phyloP scores from a whole-genome alignment of 2,329 filamentous ascomycete species.

The Pezicula radicicola region DNA sequence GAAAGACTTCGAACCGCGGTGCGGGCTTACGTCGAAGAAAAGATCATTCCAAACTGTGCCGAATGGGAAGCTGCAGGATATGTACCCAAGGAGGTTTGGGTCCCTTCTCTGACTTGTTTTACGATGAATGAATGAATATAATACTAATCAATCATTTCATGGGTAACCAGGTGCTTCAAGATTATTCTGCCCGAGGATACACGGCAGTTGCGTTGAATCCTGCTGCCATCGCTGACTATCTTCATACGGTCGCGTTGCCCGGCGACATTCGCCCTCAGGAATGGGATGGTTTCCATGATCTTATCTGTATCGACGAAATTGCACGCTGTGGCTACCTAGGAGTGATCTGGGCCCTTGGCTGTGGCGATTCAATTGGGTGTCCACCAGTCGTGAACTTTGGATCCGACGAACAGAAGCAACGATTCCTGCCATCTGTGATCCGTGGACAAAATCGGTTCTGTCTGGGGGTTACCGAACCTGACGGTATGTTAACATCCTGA shows the following conservation, averaged over 20 bases:
- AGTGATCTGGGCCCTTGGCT: slow-evolving; percentile 90
- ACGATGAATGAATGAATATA: slow-evolving; percentile 48
- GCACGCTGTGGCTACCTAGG: slow-evolving; percentile 83
- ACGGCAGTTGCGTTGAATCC: slow-evolving; percentile 28
- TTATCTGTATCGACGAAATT: slow-evolving; percentile 89
- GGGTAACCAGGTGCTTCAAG: slow-evolving; percentile 85
- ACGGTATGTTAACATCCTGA: slow-evolving; percentile 33
- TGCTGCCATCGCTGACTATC: background rate
- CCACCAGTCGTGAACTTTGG: slow-evolving; percentile 90
- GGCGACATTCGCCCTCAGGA: slow-evolving; percentile 60
- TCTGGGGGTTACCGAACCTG: slow-evolving; percentile 90
- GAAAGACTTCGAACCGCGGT: slow-evolving; percentile 83
- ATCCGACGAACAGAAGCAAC: slow-evolving; percentile 75
- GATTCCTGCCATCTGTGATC: slow-evolving; percentile 80
- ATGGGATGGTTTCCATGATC: slow-evolving; percentile 97
- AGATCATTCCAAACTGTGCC: slow-evolving; percentile 82
- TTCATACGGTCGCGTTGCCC: background rate
- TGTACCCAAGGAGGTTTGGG: slow-evolving; percentile 65
- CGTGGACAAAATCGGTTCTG: slow-evolving; percentile 92
- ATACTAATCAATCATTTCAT: slow-evolving; percentile 91
- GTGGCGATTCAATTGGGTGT: slow-evolving; percentile 86
- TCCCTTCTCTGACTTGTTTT: background rate
- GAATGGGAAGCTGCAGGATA: slow-evolving; percentile 72
- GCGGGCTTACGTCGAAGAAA: slow-evolving; percentile 82
- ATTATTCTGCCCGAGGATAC: slow-evolving; percentile 82